These are phyloP conservation scores for Alternaria infectoria DNA, from an alignment of 2,329 filamentous ascomycete species.

Conservation along the genomic window DNA sequence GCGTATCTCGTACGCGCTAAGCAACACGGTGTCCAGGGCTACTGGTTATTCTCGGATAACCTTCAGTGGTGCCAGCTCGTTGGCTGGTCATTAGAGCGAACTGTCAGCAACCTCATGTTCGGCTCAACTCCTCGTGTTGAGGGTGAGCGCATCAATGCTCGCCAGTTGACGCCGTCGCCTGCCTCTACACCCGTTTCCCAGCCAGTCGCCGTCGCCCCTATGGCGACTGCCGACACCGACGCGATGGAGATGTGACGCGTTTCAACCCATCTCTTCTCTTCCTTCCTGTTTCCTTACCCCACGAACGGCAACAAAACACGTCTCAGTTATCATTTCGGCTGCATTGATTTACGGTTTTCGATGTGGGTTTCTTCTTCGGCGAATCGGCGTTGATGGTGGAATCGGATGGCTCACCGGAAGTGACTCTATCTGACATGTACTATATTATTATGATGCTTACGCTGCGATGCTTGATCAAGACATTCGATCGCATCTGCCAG, in stretches of 20 bases:
- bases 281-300: conserved; percentile 17
- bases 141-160: conserved; percentile 47
- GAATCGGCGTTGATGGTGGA: conserved; percentile 43
- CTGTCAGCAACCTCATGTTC: conserved; percentile 45
- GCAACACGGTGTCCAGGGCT: conserved; percentile 53
- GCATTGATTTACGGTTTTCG: conserved; percentile 30
- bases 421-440: conserved; percentile 37
- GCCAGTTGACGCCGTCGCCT: conserved; percentile 42
- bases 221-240: conserved; percentile 33
- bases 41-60: conserved; percentile 57
- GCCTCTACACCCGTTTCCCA: conserved; percentile 28
- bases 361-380: conserved; percentile 34
- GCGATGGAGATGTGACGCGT: conserved; percentile 45
- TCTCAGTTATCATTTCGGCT: conserved; percentile 29
- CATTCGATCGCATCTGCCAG: conserved; percentile 40
- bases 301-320: conserved; percentile 28
- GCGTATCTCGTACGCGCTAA: conserved; percentile 56
- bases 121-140: conserved; percentile 46
- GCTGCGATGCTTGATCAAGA: conserved; percentile 46
- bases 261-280: conserved; percentile 12
- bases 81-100: conserved; percentile 47
- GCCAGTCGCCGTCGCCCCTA: conserved; percentile 21
- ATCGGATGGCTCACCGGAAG: conserved; percentile 36
- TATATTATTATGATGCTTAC: conserved; percentile 37
- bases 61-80: conserved; percentile 57